A percentile compares a stretch with the other conserved stretches of the same genome.
These are phyloP conservation scores for Paraphaeosphaeria minitans DNA, from an alignment of 2,329 filamentous ascomycete species.

Conservation along the genomic window DNA sequence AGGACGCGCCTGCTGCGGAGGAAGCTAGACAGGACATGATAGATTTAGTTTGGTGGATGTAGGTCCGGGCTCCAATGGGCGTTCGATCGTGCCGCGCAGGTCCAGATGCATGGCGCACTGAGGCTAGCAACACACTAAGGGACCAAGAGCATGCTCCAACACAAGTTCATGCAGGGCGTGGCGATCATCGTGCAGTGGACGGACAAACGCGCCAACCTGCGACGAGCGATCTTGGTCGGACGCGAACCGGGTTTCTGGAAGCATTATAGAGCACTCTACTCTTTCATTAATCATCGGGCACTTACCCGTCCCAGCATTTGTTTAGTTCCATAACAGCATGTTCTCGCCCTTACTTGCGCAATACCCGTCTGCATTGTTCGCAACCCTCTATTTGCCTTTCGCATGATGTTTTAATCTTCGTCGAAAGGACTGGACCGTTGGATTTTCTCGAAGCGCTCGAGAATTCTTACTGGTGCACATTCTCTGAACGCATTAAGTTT, in stretches of 20 bases:
- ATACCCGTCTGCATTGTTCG: conserved; percentile 29
- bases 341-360: conserved; percentile 31
- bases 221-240: conserved; percentile 18
- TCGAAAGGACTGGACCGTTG: conserved; percentile 12
- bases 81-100: conserved; percentile 6
- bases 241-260: conserved; percentile 21
- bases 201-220: conserved; percentile 13
- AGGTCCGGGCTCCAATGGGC: conserved; percentile 18
- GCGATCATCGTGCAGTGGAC: conserved; percentile 7
- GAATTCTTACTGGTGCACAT: conserved; percentile 14
- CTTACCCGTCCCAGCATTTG: conserved; percentile 30
- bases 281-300: conserved; percentile 26
- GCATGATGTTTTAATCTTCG: conserved; percentile 37
- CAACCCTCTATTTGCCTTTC: conserved; percentile 17
- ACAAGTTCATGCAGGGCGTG: background rate
- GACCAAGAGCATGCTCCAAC: conserved; percentile 2
- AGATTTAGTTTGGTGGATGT: conserved; percentile 23
- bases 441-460: conserved; percentile 21
- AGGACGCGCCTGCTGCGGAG: conserved; percentile 85
- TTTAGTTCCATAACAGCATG: conserved; percentile 31
- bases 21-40: conserved; percentile 65
- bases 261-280: conserved; percentile 39
- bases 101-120: conserved; percentile 5
- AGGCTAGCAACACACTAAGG: conserved; percentile 7
- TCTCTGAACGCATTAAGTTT: conserved; percentile 35